Evolutionary conservation across 345 rosid genomes (phyloP).

Genomic region (Eucalyptus grandis): DNA sequence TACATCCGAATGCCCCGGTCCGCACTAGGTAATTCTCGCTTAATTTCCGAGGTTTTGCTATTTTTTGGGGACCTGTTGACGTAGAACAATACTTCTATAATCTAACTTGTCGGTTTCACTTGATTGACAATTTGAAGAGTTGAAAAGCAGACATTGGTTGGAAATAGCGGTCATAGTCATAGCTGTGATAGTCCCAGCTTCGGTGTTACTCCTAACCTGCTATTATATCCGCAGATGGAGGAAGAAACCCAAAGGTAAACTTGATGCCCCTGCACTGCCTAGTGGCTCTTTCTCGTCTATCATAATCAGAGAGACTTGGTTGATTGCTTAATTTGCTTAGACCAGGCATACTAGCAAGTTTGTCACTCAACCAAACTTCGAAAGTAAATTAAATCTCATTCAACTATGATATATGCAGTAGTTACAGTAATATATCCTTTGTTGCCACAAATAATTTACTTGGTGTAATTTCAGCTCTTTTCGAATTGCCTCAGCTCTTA

Average conservation of each 20-base stretch:
- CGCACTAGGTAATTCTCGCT: conserved; percentile 4
- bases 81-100: not conserved
- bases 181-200: not conserved
- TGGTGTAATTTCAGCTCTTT: not conserved
- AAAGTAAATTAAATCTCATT: not conserved
- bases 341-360: not conserved
- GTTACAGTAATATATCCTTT: not conserved
- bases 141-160: not conserved
- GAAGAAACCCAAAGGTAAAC: not conserved
- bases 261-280: not conserved
- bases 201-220: not conserved
- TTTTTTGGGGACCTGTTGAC: not conserved
- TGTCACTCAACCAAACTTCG: not conserved
- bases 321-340: not conserved
- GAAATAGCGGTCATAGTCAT: not conserved
- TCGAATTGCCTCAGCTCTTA: not conserved
- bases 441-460: not conserved
- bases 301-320: not conserved
- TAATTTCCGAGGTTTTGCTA: not conserved
- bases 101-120: not conserved
- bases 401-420: not conserved
- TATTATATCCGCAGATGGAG: not conserved
- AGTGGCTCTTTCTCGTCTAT: not conserved
- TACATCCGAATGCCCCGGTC: conserved; percentile 12
- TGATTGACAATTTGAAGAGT: not conserved